A percentile compares a stretch with the other conserved stretches of the same genome.
Conservation (phyloP, 352 stramenopile genomes). For the Nothophytophthora sp. region DNA sequence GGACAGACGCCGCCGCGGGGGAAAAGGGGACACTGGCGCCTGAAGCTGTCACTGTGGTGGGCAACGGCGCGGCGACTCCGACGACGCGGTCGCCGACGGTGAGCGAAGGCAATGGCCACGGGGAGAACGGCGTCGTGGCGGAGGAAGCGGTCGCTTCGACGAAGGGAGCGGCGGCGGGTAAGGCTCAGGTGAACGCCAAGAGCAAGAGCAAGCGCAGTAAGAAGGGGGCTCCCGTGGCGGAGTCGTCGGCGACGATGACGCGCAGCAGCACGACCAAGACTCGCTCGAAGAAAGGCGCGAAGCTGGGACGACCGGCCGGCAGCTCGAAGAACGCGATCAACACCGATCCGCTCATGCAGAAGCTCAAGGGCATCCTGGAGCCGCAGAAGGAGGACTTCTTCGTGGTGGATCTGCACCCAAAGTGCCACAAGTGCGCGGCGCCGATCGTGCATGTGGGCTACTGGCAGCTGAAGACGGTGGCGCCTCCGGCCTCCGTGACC, state of each 20-base stretch:
- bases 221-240: conserved; percentile 40
- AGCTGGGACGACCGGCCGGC: conserved; percentile 38
- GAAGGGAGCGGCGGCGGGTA: conserved; percentile 32
- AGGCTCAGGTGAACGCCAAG: conserved; percentile 30
- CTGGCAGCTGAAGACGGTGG: conserved; percentile 79
- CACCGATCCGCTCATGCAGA: conserved; percentile 96
- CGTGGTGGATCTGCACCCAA: conserved; percentile 94
- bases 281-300: conserved; percentile 62
- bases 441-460: conserved; percentile 88
- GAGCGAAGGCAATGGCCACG: conserved; percentile 32
- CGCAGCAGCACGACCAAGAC: conserved; percentile 70
- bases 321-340: conserved; percentile 79
- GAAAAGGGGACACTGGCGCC: no score
- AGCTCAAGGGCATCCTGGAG: conserved; percentile 97
- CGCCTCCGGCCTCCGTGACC: conserved; percentile 58
- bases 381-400: conserved; percentile 99
- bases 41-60: conserved; percentile 6
- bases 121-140: conserved; percentile 23
- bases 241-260: conserved; percentile 58
- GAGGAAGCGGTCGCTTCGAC: conserved; percentile 11
- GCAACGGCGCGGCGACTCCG: conserved; percentile 39
- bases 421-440: conserved; percentile 87
- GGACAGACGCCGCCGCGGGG: conserved; percentile 8
- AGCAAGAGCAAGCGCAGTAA: conserved; percentile 74
- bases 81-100: conserved; percentile 51